Evolutionary conservation across 495 filamentous ascomycete species (phyloP).

Genomic region (Penicillium robsamsonii): DNA sequence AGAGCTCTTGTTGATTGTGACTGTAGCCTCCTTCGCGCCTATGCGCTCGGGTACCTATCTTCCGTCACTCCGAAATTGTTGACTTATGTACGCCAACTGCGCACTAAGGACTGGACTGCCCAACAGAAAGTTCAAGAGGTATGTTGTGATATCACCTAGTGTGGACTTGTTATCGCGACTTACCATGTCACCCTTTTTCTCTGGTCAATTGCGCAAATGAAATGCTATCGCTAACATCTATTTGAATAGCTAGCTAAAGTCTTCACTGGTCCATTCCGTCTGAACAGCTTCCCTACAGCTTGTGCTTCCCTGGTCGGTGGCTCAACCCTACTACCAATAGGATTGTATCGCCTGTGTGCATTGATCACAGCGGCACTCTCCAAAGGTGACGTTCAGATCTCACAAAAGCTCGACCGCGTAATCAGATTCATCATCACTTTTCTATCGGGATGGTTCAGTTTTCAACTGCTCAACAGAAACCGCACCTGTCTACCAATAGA

Average conservation of each 20-base stretch:
- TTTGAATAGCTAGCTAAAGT: constrained; percentile 34
- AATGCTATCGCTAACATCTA: constrained; percentile 12
- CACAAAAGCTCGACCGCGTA: constrained; percentile 23
- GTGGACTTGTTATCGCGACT: neutral
- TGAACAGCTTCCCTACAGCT: constrained; percentile 72
- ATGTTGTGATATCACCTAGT: constrained; percentile 16
- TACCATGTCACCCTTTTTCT: constrained; percentile 8
- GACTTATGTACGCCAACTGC: constrained; percentile 50
- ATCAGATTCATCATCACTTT: constrained; percentile 43
- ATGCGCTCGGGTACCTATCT: constrained; percentile 71
- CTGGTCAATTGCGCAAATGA: neutral
- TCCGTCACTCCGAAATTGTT: constrained; percentile 65
- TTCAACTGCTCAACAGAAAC: constrained; percentile 46
- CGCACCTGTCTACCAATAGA: constrained; percentile 23
- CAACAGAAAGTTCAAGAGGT: constrained; percentile 43
- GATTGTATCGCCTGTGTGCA: constrained; percentile 35
- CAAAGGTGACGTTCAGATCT: constrained; percentile 17
- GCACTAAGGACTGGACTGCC: constrained; percentile 43
- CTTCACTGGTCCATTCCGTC: constrained; percentile 37
- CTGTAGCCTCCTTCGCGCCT: constrained; percentile 67
- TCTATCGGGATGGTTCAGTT: constrained; percentile 47
- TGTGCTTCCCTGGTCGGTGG: constrained; percentile 76
- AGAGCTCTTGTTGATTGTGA: constrained; percentile 12
- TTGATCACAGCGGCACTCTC: constrained; percentile 21
- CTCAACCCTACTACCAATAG: constrained; percentile 63